Evolutionary conservation across 2,329 filamentous ascomycete species (phyloP).

Genomic region (Rasamsonia emersonii): DNA sequence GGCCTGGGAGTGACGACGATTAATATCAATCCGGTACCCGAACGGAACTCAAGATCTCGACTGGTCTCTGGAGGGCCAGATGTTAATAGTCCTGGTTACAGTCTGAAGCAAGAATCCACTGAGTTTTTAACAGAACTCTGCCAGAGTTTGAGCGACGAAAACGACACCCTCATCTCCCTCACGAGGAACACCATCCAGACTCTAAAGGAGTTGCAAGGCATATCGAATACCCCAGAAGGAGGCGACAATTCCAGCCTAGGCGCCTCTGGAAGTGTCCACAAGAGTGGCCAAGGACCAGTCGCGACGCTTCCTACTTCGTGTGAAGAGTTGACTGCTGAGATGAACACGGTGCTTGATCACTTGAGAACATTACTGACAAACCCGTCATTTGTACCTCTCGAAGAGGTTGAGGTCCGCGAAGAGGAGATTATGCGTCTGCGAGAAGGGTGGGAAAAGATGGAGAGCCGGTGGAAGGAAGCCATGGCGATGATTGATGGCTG

Average conservation of each 20-base stretch:
- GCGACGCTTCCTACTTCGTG: slow-evolving; percentile 51
- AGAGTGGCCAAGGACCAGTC: slow-evolving; percentile 19
- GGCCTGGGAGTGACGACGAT: slow-evolving; percentile 43
- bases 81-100: slow-evolving; percentile 52
- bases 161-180: slow-evolving; percentile 68
- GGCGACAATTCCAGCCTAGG: slow-evolving; percentile 23
- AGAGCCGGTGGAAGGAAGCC: slow-evolving; percentile 80
- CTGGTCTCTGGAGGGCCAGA: slow-evolving; percentile 29
- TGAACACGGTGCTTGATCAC: slow-evolving; percentile 71
- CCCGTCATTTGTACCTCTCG: slow-evolving; percentile 89
- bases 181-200: slow-evolving; percentile 63
- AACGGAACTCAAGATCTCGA: slow-evolving; percentile 22
- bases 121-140: slow-evolving; percentile 81
- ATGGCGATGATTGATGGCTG: slow-evolving; percentile 86
- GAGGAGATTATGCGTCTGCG: slow-evolving; percentile 79
- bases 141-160: slow-evolving; percentile 79
- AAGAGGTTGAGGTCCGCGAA: slow-evolving; percentile 87
- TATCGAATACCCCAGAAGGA: slow-evolving; percentile 24
- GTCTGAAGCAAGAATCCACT: slow-evolving; percentile 77
- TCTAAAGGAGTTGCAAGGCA: slow-evolving; percentile 53
- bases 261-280: slow-evolving; percentile 15
- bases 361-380: slow-evolving; percentile 81
- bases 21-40: slow-evolving; percentile 34
- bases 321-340: slow-evolving; percentile 61
- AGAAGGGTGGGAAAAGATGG: slow-evolving; percentile 89